Evolutionary conservation across 2,329 filamentous ascomycete species (phyloP), one percentile per base, ranked within the genome.

Genomic region (Acrodontium crateriforme): DNA sequence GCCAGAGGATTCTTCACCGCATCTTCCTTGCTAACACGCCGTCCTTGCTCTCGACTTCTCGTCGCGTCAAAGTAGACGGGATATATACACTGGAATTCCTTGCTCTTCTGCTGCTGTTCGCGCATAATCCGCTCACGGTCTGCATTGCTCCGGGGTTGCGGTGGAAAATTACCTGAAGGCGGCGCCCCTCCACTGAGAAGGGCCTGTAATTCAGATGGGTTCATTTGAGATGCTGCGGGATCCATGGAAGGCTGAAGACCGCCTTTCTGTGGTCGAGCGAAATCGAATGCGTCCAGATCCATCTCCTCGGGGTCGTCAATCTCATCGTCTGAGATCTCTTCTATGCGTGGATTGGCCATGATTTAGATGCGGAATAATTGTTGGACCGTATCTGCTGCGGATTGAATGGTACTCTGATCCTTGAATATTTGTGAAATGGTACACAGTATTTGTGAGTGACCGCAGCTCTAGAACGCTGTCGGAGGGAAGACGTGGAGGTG

Each of bases 21-120:
- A 5, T 82, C 67, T 27, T 70, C 61, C 28, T 65, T 59, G 27
- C 72, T 61, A 6, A 95, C 85, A 44, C 85, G 77, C 10, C 89
- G 73, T 19, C 89, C 89, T 47, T 91, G 69, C 32, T 76, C 73
- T 32, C 85, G 74, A 22, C 72, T 70, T 27, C 81, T 73, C 14
- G 64, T 63, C 39, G 67, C 69, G 65, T 94, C 87, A 49, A 98
- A 98, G 67, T 98, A 98, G 34, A 95, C 62, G 0, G 89, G 87
- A 61, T 98, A 98, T 15, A 98, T 67, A 57, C 82, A 87, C 55
- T 89, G 79, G 62, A 75, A 93, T 56, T 73, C 63, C 49, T 78
- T 80, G 55, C 82, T 64, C 34, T 63, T 63, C 36, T 72, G 65
- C 33, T 61, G 62, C 42, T 63, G 56, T 33, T 57, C 59, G 42